phyloP scores from a whole-genome alignment of 2,329 filamentous ascomycete genomes.

The Corynespora cassiicola region DNA sequence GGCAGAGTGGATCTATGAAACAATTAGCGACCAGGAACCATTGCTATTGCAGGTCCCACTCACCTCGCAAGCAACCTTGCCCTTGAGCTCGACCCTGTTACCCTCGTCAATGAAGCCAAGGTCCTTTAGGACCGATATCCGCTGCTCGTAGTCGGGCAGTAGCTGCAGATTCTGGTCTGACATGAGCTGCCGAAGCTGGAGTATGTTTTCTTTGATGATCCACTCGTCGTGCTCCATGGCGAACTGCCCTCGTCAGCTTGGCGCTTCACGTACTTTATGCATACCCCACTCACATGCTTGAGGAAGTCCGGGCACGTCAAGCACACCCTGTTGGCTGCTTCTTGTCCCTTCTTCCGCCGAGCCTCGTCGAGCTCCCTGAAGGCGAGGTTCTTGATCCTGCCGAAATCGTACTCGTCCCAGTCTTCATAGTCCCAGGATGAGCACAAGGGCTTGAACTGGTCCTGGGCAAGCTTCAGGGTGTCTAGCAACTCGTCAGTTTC shows the following conservation, averaged over 20 bases:
- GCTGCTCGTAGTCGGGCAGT: slow-evolving; percentile 94
- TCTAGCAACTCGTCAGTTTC: slow-evolving; percentile 52
- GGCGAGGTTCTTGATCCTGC: slow-evolving; percentile 80
- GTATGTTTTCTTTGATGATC: slow-evolving; percentile 93
- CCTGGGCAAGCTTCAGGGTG: slow-evolving; percentile 66
- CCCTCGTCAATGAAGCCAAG: slow-evolving; percentile 89
- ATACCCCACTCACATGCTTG: slow-evolving; percentile 75
- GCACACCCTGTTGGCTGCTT: slow-evolving; percentile 70
- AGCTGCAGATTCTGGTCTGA: slow-evolving; percentile 97
- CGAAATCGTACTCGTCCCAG: slow-evolving; percentile 87
- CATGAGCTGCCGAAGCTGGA: slow-evolving; percentile 83
- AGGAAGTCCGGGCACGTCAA: slow-evolving; percentile 78
- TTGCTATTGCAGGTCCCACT: slow-evolving; percentile 10
- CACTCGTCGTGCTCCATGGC: slow-evolving; percentile 97
- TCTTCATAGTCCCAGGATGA: slow-evolving; percentile 74
- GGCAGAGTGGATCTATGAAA: slow-evolving; percentile 78
- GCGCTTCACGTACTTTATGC: not conserved
- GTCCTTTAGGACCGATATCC: slow-evolving; percentile 89
- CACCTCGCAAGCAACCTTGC: slow-evolving; percentile 94
- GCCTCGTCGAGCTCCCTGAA: slow-evolving; percentile 81
- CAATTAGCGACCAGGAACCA: slow-evolving; percentile 11
- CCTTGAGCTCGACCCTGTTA: slow-evolving; percentile 90
- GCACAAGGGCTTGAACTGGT: slow-evolving; percentile 72
- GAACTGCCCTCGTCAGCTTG: slow-evolving; percentile 62
- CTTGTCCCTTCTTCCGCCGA: slow-evolving; percentile 67